Evolutionary conservation across 2,329 filamentous ascomycete species (phyloP), one percentile per base, ranked within the genome.

Genomic region (Paracorniculantispora psalliotae): DNA sequence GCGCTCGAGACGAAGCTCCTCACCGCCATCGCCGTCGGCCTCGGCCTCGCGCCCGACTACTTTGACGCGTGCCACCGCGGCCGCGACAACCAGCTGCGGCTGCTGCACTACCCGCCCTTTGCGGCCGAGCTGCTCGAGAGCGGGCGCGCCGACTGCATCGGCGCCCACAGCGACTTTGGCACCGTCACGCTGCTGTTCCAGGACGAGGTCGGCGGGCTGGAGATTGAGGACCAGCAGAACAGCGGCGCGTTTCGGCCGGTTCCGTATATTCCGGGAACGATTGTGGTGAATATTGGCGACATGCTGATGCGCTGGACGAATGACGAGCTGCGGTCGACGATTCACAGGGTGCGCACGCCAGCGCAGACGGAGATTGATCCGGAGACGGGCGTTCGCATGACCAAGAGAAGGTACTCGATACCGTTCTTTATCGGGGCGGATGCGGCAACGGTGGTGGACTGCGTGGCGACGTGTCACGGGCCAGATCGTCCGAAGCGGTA

Each of bases 21-120:
- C 85, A 79, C 86, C 3, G 88, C 89, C 7, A 88, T 93, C 59
- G 89, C 89, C 1, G 74, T 91, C 15, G 90, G 88, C 0, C 83
- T 93, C 79, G 85, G 81, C 1, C 75, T 92, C 8, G 80, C 84
- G 0, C 79, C 85, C 64, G 68, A 69, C 2, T 93, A 86, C 77
- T 92, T 96, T 65, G 89, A 93, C 65, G 68, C 72, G 7, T 67
- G 80, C 47, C 84, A 87, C 68, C 77, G 76, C 35, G 79, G 79
- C 0, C 74, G 80, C 59, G 80, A 84, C 63, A 84, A 85, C 62
- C 84, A 86, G 61, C 72, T 87, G 10, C 78, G 85, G 1, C 68
- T 88, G 26, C 71, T 87, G 17, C 84, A 87, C 66, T 88, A 75
- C 57, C 73, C 73, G 2, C 66, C 69, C 1, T 64, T 71, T 13